These are phyloP conservation scores for Alternaria sp. DNA, from an alignment of 2,329 filamentous ascomycete species.

Conservation along the genomic window DNA sequence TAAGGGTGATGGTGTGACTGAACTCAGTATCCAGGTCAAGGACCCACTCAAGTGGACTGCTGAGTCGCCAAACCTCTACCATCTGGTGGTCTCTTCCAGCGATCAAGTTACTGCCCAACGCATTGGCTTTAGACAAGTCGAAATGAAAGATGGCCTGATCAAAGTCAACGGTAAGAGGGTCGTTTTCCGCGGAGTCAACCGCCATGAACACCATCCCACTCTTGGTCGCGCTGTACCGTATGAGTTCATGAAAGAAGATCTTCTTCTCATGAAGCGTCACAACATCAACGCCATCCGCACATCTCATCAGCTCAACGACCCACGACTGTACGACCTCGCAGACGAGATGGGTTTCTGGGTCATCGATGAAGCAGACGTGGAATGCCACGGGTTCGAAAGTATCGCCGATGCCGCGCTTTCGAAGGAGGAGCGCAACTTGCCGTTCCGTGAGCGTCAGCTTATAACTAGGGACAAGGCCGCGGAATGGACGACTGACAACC, in stretches of 20 bases:
- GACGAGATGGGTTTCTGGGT: slow-evolving; percentile 73
- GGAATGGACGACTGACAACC: slow-evolving; percentile 66
- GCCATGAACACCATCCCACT: slow-evolving; percentile 72
- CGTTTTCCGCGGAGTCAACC: slow-evolving; percentile 68
- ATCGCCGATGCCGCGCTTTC: slow-evolving; percentile 40
- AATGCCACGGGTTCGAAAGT: slow-evolving; percentile 54
- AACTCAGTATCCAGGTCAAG: slow-evolving; percentile 52
- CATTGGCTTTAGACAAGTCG: slow-evolving; percentile 69
- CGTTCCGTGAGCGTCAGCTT: slow-evolving; percentile 66
- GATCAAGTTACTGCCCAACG: slow-evolving; percentile 57
- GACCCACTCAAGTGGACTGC: slow-evolving; percentile 72
- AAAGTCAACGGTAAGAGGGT: slow-evolving; percentile 68
- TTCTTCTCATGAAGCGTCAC: slow-evolving; percentile 71
- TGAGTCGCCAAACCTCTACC: slow-evolving; percentile 68
- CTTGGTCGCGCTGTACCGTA: slow-evolving; percentile 68
- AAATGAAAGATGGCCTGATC: slow-evolving; percentile 66
- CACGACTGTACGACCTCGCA: slow-evolving; percentile 64
- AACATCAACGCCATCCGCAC: slow-evolving; percentile 75
- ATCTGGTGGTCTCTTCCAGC: slow-evolving; percentile 53
- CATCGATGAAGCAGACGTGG: slow-evolving; percentile 62
- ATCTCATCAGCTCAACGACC: slow-evolving; percentile 72
- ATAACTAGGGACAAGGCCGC: slow-evolving; percentile 62
- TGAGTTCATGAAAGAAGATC: slow-evolving; percentile 66
- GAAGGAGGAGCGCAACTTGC: slow-evolving; percentile 49
- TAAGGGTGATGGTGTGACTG: slow-evolving; percentile 19